These are phyloP conservation scores for Wickerhamomyces bovis DNA, from an alignment of 805 yeast species.

Conservation along the genomic window DNA sequence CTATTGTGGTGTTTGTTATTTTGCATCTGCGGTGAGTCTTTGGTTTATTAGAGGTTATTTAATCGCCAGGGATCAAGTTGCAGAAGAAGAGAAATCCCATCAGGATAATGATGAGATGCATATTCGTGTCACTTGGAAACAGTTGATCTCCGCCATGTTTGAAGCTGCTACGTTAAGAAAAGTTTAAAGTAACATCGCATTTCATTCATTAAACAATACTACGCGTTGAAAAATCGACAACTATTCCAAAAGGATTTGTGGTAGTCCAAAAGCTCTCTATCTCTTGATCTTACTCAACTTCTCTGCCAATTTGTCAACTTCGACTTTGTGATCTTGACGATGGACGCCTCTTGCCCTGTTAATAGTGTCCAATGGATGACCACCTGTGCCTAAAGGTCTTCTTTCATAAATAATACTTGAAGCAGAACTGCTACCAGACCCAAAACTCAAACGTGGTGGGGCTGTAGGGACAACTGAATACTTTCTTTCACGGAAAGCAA, in stretches of 20 bases:
- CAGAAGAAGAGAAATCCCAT: slow-evolving; percentile 16
- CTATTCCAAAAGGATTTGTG: too few relatives aligned
- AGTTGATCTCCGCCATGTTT: not conserved
- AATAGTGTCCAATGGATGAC: slow-evolving; percentile 4
- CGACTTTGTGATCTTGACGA: slow-evolving; percentile 3
- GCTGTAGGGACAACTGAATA: slow-evolving; percentile 76
- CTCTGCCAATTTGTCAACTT: slow-evolving; percentile 26
- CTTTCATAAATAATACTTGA: slow-evolving; percentile 1
- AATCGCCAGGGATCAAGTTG: slow-evolving; percentile 38
- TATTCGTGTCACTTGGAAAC: slow-evolving; percentile 11
- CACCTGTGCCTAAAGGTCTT: not conserved
- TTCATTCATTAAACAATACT: not conserved
- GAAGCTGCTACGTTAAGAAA: slow-evolving; percentile 5
- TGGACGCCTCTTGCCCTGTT: slow-evolving; percentile 18
- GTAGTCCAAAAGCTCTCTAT: too few relatives aligned
- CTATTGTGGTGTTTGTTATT: slow-evolving; percentile 48
- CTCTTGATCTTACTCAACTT: slow-evolving; percentile 15
- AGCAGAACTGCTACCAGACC: slow-evolving; percentile 1
- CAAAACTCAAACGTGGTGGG: slow-evolving; percentile 33
- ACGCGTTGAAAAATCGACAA: too few relatives aligned
- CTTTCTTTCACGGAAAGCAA: slow-evolving; percentile 61
- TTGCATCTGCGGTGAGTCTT: slow-evolving; percentile 37
- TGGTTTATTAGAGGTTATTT: slow-evolving; percentile 48
- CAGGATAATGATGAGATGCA: slow-evolving; percentile 22
- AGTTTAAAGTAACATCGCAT: not conserved